A percentile compares a stretch with the other conserved stretches of the same genome.
These are phyloP conservation scores for Globisporangium echinulatum DNA, from an alignment of 352 stramenopile genomes.

Conservation along the genomic window DNA sequence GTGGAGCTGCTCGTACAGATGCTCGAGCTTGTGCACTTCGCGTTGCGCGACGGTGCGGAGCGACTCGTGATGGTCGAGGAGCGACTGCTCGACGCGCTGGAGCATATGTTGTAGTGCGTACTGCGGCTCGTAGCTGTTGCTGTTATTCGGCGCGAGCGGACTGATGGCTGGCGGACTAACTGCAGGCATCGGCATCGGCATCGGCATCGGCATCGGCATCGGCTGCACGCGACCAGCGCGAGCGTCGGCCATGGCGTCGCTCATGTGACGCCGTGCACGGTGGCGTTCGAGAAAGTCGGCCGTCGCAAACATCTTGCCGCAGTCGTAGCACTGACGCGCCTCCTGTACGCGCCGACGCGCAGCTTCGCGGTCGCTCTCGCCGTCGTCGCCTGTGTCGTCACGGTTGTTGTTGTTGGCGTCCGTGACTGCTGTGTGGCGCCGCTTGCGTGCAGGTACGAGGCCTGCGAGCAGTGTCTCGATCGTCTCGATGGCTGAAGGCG, in stretches of 20 bases:
- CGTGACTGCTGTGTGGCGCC: background rate
- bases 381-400: slow-evolving; percentile 1
- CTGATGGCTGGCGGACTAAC: background rate
- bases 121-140: no score
- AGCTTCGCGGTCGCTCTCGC: background rate
- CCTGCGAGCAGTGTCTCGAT: slow-evolving; percentile 53
- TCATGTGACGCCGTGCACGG: slow-evolving; percentile 37
- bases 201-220: background rate
- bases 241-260: slow-evolving; percentile 12
- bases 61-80: slow-evolving; percentile 42
- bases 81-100: slow-evolving; percentile 27
- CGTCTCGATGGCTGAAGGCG: slow-evolving; percentile 40
- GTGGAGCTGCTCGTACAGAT: slow-evolving; percentile 50
- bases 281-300: slow-evolving; percentile 59
- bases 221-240: no score
- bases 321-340: slow-evolving; percentile 47
- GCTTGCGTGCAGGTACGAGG: slow-evolving; percentile 25
- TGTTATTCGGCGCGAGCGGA: no score
- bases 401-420: background rate
- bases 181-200: background rate
- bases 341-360: slow-evolving; percentile 21
- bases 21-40: slow-evolving; percentile 38
- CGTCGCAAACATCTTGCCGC: slow-evolving; percentile 68
- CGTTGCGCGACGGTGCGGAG: slow-evolving; percentile 39
- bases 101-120: background rate